phyloP scores from a whole-genome alignment of 306 rosid species.

The Leucaena leucocephala region DNA sequence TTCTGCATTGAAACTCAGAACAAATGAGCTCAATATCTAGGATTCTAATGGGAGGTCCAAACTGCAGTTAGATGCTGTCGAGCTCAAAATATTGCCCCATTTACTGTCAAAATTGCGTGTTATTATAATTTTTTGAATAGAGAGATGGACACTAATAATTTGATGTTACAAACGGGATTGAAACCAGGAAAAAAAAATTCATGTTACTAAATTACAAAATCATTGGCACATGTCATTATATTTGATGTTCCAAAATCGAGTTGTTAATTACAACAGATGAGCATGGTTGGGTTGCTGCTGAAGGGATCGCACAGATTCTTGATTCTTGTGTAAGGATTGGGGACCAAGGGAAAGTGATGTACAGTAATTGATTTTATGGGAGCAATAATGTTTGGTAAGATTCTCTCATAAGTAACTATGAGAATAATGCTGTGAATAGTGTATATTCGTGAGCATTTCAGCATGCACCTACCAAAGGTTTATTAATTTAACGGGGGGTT shows the following conservation, averaged over 20 bases:
- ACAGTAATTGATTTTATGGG: neutral
- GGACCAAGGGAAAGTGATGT: neutral
- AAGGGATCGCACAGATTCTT: neutral
- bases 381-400: constrained; percentile 11
- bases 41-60: neutral
- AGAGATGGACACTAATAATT: too few relatives aligned
- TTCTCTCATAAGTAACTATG: neutral
- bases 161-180: too few relatives aligned
- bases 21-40: neutral
- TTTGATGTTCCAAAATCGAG: neutral
- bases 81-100: neutral
- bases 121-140: too few relatives aligned
- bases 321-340: neutral
- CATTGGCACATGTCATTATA: neutral
- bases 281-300: neutral
- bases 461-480: neutral
- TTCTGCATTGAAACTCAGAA: neutral
- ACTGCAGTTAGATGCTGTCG: neutral
- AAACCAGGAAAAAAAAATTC: too few relatives aligned
- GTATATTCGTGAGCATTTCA: neutral
- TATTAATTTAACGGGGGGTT: neutral
- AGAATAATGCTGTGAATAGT: neutral
- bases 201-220: too few relatives aligned
- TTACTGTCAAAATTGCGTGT: neutral
- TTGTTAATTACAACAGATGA: neutral